These are phyloP conservation scores for Peronospora tabacina DNA, from an alignment of 352 stramenopile genomes.

Conservation along the genomic window DNA sequence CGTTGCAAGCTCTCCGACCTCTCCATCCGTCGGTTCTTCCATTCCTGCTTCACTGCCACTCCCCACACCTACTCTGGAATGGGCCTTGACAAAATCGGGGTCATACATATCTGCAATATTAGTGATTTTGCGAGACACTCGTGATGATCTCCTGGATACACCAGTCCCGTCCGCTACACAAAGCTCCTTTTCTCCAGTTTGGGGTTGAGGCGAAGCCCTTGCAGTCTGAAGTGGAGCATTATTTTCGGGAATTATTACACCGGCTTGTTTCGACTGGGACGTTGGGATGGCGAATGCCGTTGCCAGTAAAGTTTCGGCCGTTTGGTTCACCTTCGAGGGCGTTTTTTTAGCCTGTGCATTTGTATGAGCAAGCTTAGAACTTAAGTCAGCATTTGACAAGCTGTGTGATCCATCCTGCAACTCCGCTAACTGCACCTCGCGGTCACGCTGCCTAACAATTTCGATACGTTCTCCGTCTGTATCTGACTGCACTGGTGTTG, in stretches of 20 bases:
- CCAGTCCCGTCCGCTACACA: constrained; percentile 17
- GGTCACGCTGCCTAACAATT: constrained; percentile 21
- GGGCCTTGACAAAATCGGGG: constrained; percentile 41
- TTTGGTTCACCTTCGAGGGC: constrained; percentile 24
- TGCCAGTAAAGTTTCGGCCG: constrained; percentile 4
- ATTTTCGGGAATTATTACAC: constrained; percentile 4
- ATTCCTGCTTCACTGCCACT: constrained; percentile 15
- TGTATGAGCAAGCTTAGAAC: neutral
- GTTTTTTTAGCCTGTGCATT: constrained; percentile 8
- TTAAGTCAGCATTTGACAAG: constrained; percentile 8
- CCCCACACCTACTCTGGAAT: constrained; percentile 13
- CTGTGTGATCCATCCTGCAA: constrained; percentile 28
- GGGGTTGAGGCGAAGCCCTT: constrained; percentile 12
- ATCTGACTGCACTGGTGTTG: constrained; percentile 60
- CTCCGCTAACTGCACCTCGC: constrained; percentile 22
- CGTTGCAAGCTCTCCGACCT: constrained; percentile 61
- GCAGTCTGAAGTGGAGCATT: constrained; percentile 20
- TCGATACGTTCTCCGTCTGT: constrained; percentile 37
- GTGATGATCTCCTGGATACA: constrained; percentile 42
- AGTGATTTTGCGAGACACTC: constrained; percentile 66
- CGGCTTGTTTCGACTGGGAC: neutral
- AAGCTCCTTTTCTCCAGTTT: constrained; percentile 21
- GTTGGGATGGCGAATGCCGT: neutral
- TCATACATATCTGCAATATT: constrained; percentile 81
- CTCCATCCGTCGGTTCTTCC: constrained; percentile 54